A percentile compares a stretch with the other conserved stretches of the same genome.
Conservation (phyloP, 75 land plant genomes). For the Cupressus sempervirens region DNA sequence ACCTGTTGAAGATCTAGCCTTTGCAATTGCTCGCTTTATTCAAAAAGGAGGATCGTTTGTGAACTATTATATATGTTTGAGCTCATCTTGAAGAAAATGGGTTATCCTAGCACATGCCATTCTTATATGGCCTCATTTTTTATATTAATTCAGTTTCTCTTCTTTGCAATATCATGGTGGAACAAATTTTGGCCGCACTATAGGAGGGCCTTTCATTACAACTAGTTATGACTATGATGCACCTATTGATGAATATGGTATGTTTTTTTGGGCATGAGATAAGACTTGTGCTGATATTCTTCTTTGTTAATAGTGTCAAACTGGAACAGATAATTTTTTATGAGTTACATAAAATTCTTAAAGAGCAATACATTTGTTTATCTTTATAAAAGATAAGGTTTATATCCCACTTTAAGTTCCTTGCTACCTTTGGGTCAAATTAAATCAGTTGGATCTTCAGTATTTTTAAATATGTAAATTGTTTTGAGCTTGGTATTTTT, state of each 20-base stretch:
- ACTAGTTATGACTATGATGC: slow-evolving; percentile 48
- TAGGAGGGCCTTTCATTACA: slow-evolving; percentile 44
- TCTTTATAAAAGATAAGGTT: background rate
- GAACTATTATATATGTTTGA: slow-evolving; percentile 75
- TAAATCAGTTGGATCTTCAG: background rate
- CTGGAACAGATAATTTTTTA: background rate
- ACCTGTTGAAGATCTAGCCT: slow-evolving; percentile 70
- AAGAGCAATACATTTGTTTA: background rate
- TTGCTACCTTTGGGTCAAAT: background rate
- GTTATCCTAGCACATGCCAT: background rate
- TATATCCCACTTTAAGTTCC: background rate
- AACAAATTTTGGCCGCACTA: slow-evolving; percentile 42
- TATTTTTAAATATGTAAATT: background rate
- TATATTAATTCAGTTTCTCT: background rate
- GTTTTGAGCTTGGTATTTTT: background rate
- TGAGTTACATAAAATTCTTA: background rate
- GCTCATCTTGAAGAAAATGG: background rate
- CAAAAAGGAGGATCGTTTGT: slow-evolving; percentile 56
- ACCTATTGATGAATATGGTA: slow-evolving; percentile 49
- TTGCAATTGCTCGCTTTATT: slow-evolving; percentile 60
- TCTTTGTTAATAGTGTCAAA: background rate
- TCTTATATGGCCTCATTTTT: background rate
- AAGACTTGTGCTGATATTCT: background rate
- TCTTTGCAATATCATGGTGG: slow-evolving; percentile 39
- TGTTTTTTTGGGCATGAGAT: background rate